These are phyloP conservation scores for Trichosporon ovoides DNA, from an alignment of 1,284 basidiomycete species.

Conservation along the genomic window DNA sequence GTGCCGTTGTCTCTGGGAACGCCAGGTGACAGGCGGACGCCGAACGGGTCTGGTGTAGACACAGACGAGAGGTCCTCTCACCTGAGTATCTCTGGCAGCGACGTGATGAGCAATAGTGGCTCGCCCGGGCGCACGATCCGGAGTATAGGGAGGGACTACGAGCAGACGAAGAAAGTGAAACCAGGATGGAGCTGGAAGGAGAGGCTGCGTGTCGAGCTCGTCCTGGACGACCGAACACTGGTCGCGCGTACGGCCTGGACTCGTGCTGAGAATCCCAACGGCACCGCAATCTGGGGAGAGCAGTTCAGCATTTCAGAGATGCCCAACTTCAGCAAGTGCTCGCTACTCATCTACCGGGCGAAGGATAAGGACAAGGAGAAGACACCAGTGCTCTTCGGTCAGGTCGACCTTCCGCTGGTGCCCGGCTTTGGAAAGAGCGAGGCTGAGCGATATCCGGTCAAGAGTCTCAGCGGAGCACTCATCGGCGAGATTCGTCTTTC, in stretches of 20 bases:
- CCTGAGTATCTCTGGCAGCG: constrained; percentile 3
- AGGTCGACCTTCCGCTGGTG: constrained; percentile 26
- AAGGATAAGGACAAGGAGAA: constrained; percentile 13
- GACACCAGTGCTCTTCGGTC: constrained; percentile 20
- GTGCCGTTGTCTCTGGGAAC: background rate
- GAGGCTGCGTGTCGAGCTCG: constrained; percentile 22
- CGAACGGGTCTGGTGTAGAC: background rate
- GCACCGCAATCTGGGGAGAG: constrained; percentile 33
- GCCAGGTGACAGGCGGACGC: background rate
- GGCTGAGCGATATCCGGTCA: constrained; percentile 33
- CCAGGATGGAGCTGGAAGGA: constrained; percentile 28
- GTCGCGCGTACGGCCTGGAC: constrained; percentile 27
- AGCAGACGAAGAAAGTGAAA: background rate
- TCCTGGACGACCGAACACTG: constrained; percentile 18
- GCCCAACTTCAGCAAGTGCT: constrained; percentile 20
- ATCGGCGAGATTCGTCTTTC: constrained; percentile 33
- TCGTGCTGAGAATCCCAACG: constrained; percentile 18
- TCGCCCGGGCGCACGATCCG: background rate
- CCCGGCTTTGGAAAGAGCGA: constrained; percentile 18
- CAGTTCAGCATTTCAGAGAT: constrained; percentile 23
- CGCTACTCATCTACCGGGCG: constrained; percentile 9
- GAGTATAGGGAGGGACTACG: background rate
- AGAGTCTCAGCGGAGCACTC: constrained; percentile 16
- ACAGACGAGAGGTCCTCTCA: constrained; percentile 8
- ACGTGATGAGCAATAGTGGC: background rate